Conservation (phyloP, 257 asterid species). For the Solanum stenotomum region DNA sequence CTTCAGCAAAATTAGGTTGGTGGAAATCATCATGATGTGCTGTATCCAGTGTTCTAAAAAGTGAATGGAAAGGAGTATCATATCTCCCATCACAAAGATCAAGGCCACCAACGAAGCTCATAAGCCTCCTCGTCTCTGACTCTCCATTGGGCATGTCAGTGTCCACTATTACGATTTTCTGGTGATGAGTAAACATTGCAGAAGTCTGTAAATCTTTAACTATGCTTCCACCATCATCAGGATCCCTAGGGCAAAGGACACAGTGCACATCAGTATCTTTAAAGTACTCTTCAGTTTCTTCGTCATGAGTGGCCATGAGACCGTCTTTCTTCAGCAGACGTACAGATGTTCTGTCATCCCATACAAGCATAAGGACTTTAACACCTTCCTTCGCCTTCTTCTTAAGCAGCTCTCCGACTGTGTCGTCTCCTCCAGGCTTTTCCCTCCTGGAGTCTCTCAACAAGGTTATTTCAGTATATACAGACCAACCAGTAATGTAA, state of each 20-base stretch:
- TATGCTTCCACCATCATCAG: slow-evolving; percentile 75
- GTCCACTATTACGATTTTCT: slow-evolving; percentile 69
- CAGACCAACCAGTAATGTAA: slow-evolving; percentile 92
- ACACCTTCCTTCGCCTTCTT: slow-evolving; percentile 74
- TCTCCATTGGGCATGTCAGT: slow-evolving; percentile 42
- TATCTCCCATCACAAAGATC: slow-evolving; percentile 87
- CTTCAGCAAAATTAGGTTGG: slow-evolving; percentile 69
- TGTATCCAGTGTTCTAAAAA: slow-evolving; percentile 69
- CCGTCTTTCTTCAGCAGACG: slow-evolving; percentile 66
- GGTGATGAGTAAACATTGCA: slow-evolving; percentile 88
- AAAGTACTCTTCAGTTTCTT: slow-evolving; percentile 54
- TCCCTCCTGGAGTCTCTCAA: slow-evolving; percentile 69
- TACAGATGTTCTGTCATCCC: slow-evolving; percentile 88
- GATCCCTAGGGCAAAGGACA: slow-evolving; percentile 70
- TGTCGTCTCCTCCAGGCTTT: slow-evolving; percentile 64
- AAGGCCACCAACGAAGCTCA: slow-evolving; percentile 88
- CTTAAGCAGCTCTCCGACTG: slow-evolving; percentile 71
- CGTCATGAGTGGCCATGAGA: slow-evolving; percentile 84
- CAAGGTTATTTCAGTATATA: slow-evolving; percentile 59
- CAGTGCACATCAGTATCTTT: slow-evolving; percentile 54
- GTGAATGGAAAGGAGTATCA: slow-evolving; percentile 75
- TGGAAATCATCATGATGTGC: slow-evolving; percentile 86
- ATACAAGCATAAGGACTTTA: slow-evolving; percentile 67
- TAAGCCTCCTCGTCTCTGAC: slow-evolving; percentile 36
- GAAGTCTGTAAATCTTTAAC: slow-evolving; percentile 68